A percentile compares a stretch with the other conserved stretches of the same genome.
These are phyloP conservation scores for Chytriomyces confervae DNA, from an alignment of 192 early-diverging fungal species.

Conservation along the genomic window DNA sequence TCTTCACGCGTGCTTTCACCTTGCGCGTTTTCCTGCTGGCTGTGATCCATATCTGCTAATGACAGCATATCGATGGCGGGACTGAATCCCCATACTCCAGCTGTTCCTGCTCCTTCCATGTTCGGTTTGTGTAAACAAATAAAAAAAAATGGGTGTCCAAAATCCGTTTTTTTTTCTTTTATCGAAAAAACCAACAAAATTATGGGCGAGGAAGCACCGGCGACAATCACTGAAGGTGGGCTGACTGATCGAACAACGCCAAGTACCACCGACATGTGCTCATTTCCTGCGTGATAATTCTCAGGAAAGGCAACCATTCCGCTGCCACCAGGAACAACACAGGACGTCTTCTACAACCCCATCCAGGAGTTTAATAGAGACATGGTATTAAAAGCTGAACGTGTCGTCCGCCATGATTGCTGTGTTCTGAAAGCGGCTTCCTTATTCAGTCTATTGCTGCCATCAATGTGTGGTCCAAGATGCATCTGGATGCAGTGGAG, in stretches of 20 bases:
- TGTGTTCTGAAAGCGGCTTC: background rate
- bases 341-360: slow-evolving; percentile 98
- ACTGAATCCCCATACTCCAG: slow-evolving; percentile 49
- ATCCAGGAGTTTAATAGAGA: slow-evolving; percentile 68
- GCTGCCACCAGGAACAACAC: slow-evolving; percentile 39
- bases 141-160: background rate
- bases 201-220: background rate
- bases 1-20: too few relatives aligned
- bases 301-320: slow-evolving; percentile 51
- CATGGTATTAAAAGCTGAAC: slow-evolving; percentile 1
- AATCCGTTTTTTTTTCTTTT: slow-evolving; percentile 18
- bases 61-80: slow-evolving; percentile 48
- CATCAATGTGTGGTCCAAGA: slow-evolving; percentile 89
- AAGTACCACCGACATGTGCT: background rate
- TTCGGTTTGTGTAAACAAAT: background rate
- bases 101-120: slow-evolving; percentile 53
- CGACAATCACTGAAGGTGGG: background rate
- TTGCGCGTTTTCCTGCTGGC: too few relatives aligned
- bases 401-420: background rate
- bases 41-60: background rate
- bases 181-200: background rate
- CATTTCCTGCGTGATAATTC: background rate
- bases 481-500: slow-evolving; percentile 46
- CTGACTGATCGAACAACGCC: background rate
- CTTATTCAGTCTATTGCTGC: slow-evolving; percentile 81